A percentile compares a stretch with the other conserved stretches of the same genome.
These are phyloP conservation scores for Haberlea rhodopensis DNA, from an alignment of 257 asterid genomes.

Conservation along the genomic window DNA sequence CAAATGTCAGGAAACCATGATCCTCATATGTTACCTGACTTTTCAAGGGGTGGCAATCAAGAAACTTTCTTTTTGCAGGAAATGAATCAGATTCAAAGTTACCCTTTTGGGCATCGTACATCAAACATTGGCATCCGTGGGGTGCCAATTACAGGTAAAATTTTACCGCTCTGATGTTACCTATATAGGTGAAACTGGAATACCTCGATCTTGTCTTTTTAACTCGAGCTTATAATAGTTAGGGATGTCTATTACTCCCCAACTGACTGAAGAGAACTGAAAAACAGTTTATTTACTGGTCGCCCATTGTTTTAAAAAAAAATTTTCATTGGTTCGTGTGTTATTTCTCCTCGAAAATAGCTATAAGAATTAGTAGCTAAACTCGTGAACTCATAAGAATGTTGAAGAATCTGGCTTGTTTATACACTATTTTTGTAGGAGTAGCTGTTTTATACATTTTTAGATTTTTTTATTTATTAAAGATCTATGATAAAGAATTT, in stretches of 20 bases:
- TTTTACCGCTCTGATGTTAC: not conserved
- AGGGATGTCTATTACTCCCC: not conserved
- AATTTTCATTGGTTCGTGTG: not conserved
- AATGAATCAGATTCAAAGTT: constrained; percentile 53
- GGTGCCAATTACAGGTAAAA: constrained; percentile 59
- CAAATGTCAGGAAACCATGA: constrained; percentile 56
- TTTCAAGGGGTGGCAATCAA: constrained; percentile 54
- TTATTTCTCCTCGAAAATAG: not conserved
- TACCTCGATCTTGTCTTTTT: not conserved
- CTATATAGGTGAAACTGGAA: constrained; percentile 9
- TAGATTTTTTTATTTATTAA: not conserved
- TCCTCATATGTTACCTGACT: constrained; percentile 43
- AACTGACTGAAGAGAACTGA: not conserved
- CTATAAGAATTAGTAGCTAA: not conserved
- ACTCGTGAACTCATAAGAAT: not conserved
- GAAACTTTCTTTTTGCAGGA: constrained; percentile 52
- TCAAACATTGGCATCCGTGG: constrained; percentile 51
- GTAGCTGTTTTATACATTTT: constrained; percentile 6
- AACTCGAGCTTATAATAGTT: constrained; percentile 10
- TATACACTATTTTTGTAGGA: not conserved
- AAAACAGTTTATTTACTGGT: not conserved
- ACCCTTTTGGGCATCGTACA: constrained; percentile 50
- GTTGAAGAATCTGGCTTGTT: not conserved
- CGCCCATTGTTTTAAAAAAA: not conserved
- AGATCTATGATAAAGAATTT: not conserved